Percentiles rank a stretch among this genome's conserved stretches.
These are phyloP conservation scores for Rutstroemia sp. DNA, from an alignment of 2,329 filamentous ascomycete genomes.

Conservation along the genomic window DNA sequence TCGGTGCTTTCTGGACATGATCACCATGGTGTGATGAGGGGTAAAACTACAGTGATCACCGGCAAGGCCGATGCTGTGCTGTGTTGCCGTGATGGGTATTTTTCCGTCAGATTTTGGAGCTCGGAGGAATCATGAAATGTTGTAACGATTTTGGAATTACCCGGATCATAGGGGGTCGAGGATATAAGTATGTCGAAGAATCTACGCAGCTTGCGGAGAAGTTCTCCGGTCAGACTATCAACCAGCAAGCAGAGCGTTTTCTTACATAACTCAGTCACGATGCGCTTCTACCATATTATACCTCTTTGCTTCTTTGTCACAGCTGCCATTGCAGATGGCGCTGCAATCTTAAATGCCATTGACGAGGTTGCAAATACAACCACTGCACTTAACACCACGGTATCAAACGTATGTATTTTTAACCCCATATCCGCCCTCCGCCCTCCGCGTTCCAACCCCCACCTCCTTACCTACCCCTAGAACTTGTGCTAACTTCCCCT, in stretches of 20 bases:
- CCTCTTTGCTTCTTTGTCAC: constrained; percentile 13
- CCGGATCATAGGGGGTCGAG: too few relatives aligned
- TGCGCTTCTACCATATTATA: constrained; percentile 13
- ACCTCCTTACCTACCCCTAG: not conserved
- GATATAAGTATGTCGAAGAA: too few relatives aligned
- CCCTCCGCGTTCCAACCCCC: too few relatives aligned
- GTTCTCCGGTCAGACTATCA: not conserved
- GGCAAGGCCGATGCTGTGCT: too few relatives aligned
- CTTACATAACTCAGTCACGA: not conserved
- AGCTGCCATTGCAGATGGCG: constrained; percentile 19
- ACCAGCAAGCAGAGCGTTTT: not conserved
- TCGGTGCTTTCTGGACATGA: too few relatives aligned
- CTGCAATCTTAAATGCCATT: constrained; percentile 20
- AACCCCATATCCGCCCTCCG: not conserved
- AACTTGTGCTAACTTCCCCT: not conserved
- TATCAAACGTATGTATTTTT: not conserved
- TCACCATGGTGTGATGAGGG: too few relatives aligned
- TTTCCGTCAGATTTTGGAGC: too few relatives aligned
- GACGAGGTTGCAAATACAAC: constrained; percentile 17
- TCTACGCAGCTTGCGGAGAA: too few relatives aligned
- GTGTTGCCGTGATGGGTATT: too few relatives aligned
- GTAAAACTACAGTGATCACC: too few relatives aligned
- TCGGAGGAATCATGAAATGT: too few relatives aligned
- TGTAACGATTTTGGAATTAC: too few relatives aligned
- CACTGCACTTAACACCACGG: constrained; percentile 15